Evolutionary conservation across 805 yeast genomes (phyloP), one percentile per base, ranked within the genome.

Genomic region (Ogataea pilisensis): DNA sequence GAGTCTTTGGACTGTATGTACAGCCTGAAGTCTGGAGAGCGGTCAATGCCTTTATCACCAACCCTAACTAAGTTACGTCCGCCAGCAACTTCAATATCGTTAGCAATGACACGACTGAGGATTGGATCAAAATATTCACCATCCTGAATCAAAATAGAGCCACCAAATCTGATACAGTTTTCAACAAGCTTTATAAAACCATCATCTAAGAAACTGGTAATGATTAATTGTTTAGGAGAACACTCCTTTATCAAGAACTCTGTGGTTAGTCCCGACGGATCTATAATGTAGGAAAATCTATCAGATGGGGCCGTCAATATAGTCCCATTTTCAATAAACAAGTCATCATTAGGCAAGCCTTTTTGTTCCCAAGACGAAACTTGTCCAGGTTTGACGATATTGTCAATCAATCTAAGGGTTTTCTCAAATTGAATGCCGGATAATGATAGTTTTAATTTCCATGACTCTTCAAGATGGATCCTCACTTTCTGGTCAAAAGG

Each of bases 91-190:
- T 71, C 70, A 29, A 76, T 69, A 43, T 88, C 95, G 25, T 69
- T 67, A 34, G 76, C 70, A 35, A 91, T 59, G 1, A 91, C 60
- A 0, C 83, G 70, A 42, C 75, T 75, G 9, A 91, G 55, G 7
- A 85, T 63, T 0, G 96, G 95, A 56, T 91, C 91, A 54, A 75
- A 80, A 48, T 72, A 65, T 54, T 91, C 97, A 3, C 90, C 89
- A 62, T 91, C 91, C 49, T 78, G 78, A 14, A 91, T 70, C 12
- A 90, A 55, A 7, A 91, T 65, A 1, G 75, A 52, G 2, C 86
- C 88, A 4, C 98, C 97, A 68, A 90, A 90, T 48, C 93, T 68
- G 21, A 90, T 57, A 0, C 95, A 82, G 52, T 87, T 84, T 56
- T 89, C 95, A 13, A 91, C 54, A 32, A 78, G 83, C 48, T 79